Percentiles rank a stretch among this genome's conserved stretches.
phyloP scores from a whole-genome alignment of 2,329 filamentous ascomycete genomes.

The Lizonia empirigonia region DNA sequence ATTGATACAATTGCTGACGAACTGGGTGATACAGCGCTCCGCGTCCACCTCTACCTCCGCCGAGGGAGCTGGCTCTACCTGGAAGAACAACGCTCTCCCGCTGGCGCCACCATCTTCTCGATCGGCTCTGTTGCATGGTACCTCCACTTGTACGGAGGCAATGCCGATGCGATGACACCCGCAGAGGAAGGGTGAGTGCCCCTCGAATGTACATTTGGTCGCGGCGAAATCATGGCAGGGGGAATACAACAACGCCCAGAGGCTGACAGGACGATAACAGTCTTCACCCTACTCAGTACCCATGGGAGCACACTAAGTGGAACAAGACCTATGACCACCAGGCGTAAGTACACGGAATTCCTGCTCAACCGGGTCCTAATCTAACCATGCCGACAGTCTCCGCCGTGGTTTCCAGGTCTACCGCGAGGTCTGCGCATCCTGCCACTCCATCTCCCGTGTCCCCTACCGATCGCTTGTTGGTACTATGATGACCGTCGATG shows the following conservation, averaged over 20 bases:
- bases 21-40: constrained; percentile 55
- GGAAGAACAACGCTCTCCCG: constrained; percentile 83
- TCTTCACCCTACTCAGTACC: constrained; percentile 88
- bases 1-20: constrained; percentile 42
- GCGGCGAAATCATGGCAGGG: constrained; percentile 32
- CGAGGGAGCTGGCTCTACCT: constrained; percentile 73
- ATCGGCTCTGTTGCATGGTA: constrained; percentile 94
- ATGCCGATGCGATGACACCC: constrained; percentile 86
- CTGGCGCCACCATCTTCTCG: constrained; percentile 83
- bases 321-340: constrained; percentile 96
- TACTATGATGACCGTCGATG: constrained; percentile 90
- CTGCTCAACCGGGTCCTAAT: neutral
- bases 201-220: constrained; percentile 20
- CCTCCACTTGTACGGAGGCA: constrained; percentile 91
- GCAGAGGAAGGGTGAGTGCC: constrained; percentile 95
- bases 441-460: constrained; percentile 93
- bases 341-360: constrained; percentile 69
- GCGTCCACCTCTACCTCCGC: constrained; percentile 72
- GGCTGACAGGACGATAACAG: constrained; percentile 57
- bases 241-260: constrained; percentile 34
- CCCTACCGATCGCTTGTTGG: constrained; percentile 94
- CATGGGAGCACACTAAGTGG: constrained; percentile 93
- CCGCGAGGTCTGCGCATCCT: constrained; percentile 95
- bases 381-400: constrained; percentile 63
- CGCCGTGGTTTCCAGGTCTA: constrained; percentile 99